phyloP scores from a whole-genome alignment of 352 stramenopile genomes.

The Phytopythium montanum region DNA sequence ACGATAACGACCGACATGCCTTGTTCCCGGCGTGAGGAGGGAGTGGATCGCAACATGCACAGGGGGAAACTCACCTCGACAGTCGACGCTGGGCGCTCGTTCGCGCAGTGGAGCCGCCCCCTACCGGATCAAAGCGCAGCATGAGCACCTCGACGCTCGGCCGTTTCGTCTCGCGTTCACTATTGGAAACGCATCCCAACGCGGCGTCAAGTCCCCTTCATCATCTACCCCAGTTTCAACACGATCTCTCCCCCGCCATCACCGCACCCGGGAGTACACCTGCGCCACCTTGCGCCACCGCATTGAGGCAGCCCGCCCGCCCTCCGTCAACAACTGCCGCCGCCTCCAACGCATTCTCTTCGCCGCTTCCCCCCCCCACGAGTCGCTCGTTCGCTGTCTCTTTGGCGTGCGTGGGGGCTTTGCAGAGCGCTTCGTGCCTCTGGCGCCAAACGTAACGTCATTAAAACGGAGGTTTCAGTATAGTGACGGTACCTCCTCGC shows the following conservation, averaged over 20 bases:
- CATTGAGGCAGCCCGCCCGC: not conserved
- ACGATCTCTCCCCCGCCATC: too few relatives aligned
- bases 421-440: not conserved
- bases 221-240: too few relatives aligned
- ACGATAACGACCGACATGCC: not conserved
- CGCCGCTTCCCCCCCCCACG: not conserved
- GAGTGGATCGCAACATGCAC: not conserved
- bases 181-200: not conserved
- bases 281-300: not conserved
- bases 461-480: not conserved
- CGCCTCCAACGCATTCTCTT: not conserved
- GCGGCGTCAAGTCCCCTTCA: not conserved
- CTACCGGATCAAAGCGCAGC: not conserved
- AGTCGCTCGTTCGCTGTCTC: constrained; percentile 1
- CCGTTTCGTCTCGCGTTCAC: not conserved
- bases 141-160: not conserved
- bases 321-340: not conserved
- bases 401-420: not conserved
- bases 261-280: not conserved
- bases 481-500: not conserved
- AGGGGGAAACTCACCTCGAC: too few relatives aligned
- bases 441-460: not conserved
- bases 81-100: not conserved
- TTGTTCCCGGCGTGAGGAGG: not conserved
- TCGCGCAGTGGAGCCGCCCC: not conserved